A percentile compares a stretch with the other conserved stretches of the same genome.
phyloP scores from a whole-genome alignment of 176 grass and related monocot genomes.

The Luzula sylvatica region DNA sequence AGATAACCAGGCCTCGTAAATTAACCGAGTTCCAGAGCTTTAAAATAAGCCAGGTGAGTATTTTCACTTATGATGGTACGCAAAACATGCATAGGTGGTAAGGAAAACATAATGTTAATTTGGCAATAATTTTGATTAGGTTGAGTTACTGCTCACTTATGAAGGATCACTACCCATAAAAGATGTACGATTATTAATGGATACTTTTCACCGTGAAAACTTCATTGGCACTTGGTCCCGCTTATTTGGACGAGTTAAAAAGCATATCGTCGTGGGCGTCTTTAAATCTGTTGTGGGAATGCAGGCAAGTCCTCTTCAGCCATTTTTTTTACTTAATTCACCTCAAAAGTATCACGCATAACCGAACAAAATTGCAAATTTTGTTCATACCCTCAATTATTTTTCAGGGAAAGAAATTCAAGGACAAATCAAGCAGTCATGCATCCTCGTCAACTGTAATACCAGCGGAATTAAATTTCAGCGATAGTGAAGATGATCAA shows the following conservation, averaged over 20 bases:
- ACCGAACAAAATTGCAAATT: no score
- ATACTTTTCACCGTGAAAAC: conserved; percentile 92
- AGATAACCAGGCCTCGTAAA: conserved; percentile 69
- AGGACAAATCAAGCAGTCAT: conserved; percentile 71
- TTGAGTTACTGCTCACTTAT: conserved; percentile 92
- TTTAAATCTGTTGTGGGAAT: conserved; percentile 94
- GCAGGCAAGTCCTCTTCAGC: conserved; percentile 51
- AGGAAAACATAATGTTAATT: no score
- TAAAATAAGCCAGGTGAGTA: conserved; percentile 90
- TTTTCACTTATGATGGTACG: no score
- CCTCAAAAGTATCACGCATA: no score
- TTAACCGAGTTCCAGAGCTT: conserved; percentile 83
- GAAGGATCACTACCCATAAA: conserved; percentile 80
- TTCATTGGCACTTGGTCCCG: conserved; percentile 88
- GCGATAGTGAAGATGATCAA: no score
- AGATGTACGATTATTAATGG: conserved; percentile 92
- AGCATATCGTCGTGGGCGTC: conserved; percentile 94
- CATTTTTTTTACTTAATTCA: no score
- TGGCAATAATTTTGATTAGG: no score
- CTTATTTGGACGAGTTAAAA: conserved; percentile 87
- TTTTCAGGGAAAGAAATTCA: conserved; percentile 98
- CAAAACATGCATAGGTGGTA: no score
- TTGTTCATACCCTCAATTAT: no score
- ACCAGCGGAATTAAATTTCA: no score
- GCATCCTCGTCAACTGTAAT: conserved; percentile 46